These are phyloP conservation scores for Cytospora chrysosperma DNA, from an alignment of 2,329 filamentous ascomycete species.

Conservation along the genomic window DNA sequence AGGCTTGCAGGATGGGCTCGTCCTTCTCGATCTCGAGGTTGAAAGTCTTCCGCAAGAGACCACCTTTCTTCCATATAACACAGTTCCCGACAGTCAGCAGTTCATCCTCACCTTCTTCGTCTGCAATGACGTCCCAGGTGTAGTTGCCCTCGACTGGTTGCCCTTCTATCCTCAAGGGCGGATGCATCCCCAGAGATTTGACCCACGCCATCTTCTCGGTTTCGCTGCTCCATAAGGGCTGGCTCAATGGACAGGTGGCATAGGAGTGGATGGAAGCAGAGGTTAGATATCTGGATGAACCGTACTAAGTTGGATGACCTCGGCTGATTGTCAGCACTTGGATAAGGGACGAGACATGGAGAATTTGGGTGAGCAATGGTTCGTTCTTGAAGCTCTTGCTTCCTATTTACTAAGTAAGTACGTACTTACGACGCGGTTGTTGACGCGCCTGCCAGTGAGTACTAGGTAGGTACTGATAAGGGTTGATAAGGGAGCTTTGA, in stretches of 20 bases:
- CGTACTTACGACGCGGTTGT: conserved; percentile 10
- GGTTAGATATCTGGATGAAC: neutral
- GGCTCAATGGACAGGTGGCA: conserved; percentile 5
- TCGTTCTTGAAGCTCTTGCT: neutral
- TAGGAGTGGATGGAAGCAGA: neutral
- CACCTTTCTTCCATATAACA: conserved; percentile 87
- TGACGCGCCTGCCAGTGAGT: conserved; percentile 4
- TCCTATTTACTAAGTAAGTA: too few relatives aligned
- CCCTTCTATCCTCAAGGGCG: conserved; percentile 49
- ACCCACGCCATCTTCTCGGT: conserved; percentile 75
- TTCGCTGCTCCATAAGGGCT: conserved; percentile 28
- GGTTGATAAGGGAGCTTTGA: neutral
- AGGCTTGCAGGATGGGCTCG: conserved; percentile 79
- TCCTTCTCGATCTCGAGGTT: conserved; percentile 77
- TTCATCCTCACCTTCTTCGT: conserved; percentile 66
- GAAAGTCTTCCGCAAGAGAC: conserved; percentile 81
- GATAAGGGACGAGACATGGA: neutral
- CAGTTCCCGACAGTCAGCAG: conserved; percentile 71
- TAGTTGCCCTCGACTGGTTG: conserved; percentile 45
- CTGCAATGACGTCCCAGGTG: conserved; percentile 65
- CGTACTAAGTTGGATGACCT: neutral
- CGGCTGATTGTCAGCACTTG: neutral
- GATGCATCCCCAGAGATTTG: conserved; percentile 86
- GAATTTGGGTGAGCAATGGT: neutral
- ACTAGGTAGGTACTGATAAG: neutral